A percentile compares a stretch with the other conserved stretches of the same genome.
These are phyloP conservation scores for Tuber microsphaerosporum DNA, from an alignment of 495 filamentous ascomycete genomes.

Conservation along the genomic window DNA sequence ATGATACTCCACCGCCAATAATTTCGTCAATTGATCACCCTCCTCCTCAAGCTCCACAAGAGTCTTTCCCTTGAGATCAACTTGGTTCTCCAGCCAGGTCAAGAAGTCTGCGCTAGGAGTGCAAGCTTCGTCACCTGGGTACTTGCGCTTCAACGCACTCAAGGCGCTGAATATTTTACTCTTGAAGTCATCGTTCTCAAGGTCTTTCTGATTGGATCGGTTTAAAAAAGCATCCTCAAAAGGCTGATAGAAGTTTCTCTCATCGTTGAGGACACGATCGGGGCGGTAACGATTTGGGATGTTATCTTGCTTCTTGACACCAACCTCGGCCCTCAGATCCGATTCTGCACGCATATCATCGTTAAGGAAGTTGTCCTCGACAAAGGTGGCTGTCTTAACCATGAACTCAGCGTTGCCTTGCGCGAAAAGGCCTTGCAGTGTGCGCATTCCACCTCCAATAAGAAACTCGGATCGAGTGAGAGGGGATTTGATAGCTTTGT, in stretches of 20 bases:
- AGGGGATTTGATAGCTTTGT: constrained; percentile 32
- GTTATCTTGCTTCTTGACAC: constrained; percentile 25
- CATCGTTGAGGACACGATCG: constrained; percentile 20
- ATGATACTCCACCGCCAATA: constrained; percentile 27
- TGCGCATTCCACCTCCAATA: constrained; percentile 31
- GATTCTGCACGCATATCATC: constrained; percentile 50
- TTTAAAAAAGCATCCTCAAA: constrained; percentile 32
- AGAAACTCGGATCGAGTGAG: constrained; percentile 34
- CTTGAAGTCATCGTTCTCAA: constrained; percentile 23
- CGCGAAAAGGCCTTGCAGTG: constrained; percentile 51
- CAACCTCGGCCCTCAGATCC: not conserved
- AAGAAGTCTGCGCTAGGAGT: constrained; percentile 25
- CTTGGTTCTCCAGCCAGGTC: constrained; percentile 17
- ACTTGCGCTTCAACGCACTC: constrained; percentile 30
- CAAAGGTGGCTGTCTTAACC: constrained; percentile 48
- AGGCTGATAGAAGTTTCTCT: constrained; percentile 27
- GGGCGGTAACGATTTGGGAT: constrained; percentile 23
- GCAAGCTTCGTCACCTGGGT: constrained; percentile 24
- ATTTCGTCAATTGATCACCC: constrained; percentile 32
- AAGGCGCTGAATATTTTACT: constrained; percentile 33
- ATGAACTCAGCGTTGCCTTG: constrained; percentile 46
- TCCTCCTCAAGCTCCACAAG: constrained; percentile 44
- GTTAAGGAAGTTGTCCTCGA: constrained; percentile 57
- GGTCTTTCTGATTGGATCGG: constrained; percentile 6
- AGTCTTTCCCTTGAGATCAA: constrained; percentile 23